Evolutionary conservation across 1,284 basidiomycete species (phyloP).

Genomic region (Singerocomus rubriflavus): DNA sequence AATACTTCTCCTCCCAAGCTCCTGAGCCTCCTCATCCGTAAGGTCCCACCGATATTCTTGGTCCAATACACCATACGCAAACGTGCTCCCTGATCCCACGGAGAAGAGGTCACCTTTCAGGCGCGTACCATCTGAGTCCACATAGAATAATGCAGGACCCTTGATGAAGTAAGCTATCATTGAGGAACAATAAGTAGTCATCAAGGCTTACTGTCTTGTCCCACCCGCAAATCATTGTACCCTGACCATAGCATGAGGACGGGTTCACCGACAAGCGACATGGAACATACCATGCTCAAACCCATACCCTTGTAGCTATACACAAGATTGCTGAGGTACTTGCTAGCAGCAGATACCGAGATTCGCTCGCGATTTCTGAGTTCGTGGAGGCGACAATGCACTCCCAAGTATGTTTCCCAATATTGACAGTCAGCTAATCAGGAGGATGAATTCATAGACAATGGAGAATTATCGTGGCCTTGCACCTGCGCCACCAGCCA

Average conservation of each 20-base stretch:
- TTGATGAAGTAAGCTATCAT: slow-evolving; percentile 28
- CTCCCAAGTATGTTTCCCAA: slow-evolving; percentile 99
- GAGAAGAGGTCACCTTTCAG: slow-evolving; percentile 97
- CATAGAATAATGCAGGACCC: slow-evolving; percentile 97
- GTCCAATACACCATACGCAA: slow-evolving; percentile 98
- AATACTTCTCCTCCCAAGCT: slow-evolving; percentile 92
- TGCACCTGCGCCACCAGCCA: slow-evolving; percentile 97
- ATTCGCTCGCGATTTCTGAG: slow-evolving; percentile 97
- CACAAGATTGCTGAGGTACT: slow-evolving; percentile 96
- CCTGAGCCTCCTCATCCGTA: slow-evolving; percentile 91
- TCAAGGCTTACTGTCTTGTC: slow-evolving; percentile 83
- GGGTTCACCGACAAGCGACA: background rate
- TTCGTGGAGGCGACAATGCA: slow-evolving; percentile 96
- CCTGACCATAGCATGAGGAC: slow-evolving; percentile 45
- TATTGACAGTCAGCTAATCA: slow-evolving; percentile 83
- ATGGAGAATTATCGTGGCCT: slow-evolving; percentile 10
- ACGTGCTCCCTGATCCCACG: slow-evolving; percentile 97
- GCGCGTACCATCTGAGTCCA: slow-evolving; percentile 95
- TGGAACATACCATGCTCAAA: slow-evolving; percentile 81
- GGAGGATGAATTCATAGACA: slow-evolving; percentile 9
- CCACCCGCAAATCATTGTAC: slow-evolving; percentile 99
- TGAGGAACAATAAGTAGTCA: slow-evolving; percentile 1
- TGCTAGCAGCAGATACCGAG: slow-evolving; percentile 97
- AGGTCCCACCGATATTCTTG: slow-evolving; percentile 96
- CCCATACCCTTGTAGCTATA: slow-evolving; percentile 99